Percentiles rank a stretch among this genome's conserved stretches.
These are phyloP conservation scores for Helichrysum umbraculigerum DNA, from an alignment of 129 eudicot species.

Conservation along the genomic window DNA sequence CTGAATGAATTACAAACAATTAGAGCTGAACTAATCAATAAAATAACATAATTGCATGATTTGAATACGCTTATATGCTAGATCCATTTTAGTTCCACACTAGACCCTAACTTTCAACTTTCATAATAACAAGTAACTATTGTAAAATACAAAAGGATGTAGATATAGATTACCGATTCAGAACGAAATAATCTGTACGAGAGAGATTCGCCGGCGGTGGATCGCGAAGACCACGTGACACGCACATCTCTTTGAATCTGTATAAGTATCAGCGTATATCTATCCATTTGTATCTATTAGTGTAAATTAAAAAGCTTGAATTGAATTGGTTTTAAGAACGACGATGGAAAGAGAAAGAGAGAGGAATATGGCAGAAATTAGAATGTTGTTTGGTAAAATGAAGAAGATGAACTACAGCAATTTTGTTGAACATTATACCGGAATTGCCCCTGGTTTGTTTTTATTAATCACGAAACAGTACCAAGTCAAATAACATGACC, in stretches of 20 bases:
- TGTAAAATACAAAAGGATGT: neutral
- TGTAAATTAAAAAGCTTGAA: neutral
- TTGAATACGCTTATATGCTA: slow-evolving; percentile 14
- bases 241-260: slow-evolving; percentile 56
- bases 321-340: slow-evolving; percentile 22
- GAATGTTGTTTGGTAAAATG: slow-evolving; percentile 20
- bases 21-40: neutral
- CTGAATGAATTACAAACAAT: slow-evolving; percentile 8
- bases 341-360: slow-evolving; percentile 4
- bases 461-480: slow-evolving; percentile 7
- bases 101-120: slow-evolving; percentile 28
- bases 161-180: slow-evolving; percentile 45
- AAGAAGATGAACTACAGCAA: slow-evolving; percentile 34
- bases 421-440: slow-evolving; percentile 15
- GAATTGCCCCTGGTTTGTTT: slow-evolving; percentile 18
- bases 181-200: slow-evolving; percentile 59
- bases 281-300: slow-evolving; percentile 4
- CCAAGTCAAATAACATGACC: too few relatives aligned
- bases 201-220: slow-evolving; percentile 44
- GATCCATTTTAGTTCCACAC: slow-evolving; percentile 28
- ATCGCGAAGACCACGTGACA: slow-evolving; percentile 71
- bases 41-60: slow-evolving; percentile 21
- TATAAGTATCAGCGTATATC: slow-evolving; percentile 9
- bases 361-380: slow-evolving; percentile 3
- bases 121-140: neutral